Percentiles rank a stretch among this genome's conserved stretches.
phyloP scores from a whole-genome alignment of 805 yeast genomes.

The Ogataea nakhonphanomensis region DNA sequence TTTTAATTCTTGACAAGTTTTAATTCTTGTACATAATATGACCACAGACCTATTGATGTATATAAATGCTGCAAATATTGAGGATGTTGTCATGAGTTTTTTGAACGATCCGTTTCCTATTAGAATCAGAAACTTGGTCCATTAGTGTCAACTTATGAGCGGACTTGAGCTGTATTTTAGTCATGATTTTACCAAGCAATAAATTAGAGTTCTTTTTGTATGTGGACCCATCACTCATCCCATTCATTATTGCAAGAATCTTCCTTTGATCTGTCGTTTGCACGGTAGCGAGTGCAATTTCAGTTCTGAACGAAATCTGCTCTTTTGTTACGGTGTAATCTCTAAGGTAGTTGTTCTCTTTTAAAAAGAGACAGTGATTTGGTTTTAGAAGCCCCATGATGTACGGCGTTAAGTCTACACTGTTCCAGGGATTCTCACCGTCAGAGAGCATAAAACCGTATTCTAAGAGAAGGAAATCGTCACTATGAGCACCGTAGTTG shows the following conservation, averaged over 20 bases:
- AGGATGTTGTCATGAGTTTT: not conserved
- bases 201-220: conserved; percentile 33
- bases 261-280: conserved; percentile 38
- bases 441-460: conserved; percentile 69
- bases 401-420: conserved; percentile 54
- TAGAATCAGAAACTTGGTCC: not conserved
- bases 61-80: not conserved
- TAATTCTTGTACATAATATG: too few relatives aligned
- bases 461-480: conserved; percentile 77
- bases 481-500: conserved; percentile 86
- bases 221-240: conserved; percentile 44
- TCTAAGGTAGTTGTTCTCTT: conserved; percentile 56
- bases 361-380: conserved; percentile 43
- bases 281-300: conserved; percentile 65
- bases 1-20: too few relatives aligned
- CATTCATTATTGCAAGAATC: conserved; percentile 41
- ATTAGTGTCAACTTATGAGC: conserved; percentile 4
- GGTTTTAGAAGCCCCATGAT: conserved; percentile 36
- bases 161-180: conserved; percentile 16
- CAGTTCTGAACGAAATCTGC: conserved; percentile 66
- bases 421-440: conserved; percentile 59
- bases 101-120: not conserved
- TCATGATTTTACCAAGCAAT: conserved; percentile 35
- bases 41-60: not conserved
- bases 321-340: conserved; percentile 62